Evolutionary conservation across 257 asterid genomes (phyloP), one percentile per base, ranked within the genome.

Genomic region (Primulina tabacum): DNA sequence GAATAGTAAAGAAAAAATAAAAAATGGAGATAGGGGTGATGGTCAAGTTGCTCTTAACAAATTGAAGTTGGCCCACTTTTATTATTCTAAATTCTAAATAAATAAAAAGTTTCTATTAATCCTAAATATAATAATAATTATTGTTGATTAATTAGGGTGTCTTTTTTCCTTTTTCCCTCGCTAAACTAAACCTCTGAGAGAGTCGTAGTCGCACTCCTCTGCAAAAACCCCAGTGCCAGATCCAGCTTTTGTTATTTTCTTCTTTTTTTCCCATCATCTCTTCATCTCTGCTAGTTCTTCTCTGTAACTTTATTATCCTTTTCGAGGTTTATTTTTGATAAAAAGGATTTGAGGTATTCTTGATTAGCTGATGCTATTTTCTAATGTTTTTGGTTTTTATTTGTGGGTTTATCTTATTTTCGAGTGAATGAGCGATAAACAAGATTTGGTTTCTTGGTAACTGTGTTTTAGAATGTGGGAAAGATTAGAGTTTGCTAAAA

Each of bases 221-320:
- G 78, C 76, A 63, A 72, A 50, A 80, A 73, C 79, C 81, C 87
- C 68, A 75, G 65, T 37, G 87, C 78, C 83, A 86, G 89, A 85
- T 88, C 95, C 95, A 79, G 79, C 85, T 79, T 71, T 71, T 62
- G 60, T 68, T 65, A 63, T n/a, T 59, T 37, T 62, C 60, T 37
- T 40, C 5, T 24, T 56, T 56, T 56, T 18, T 29, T 69, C 53
- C 62, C n/a, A 43, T 53, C 69, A 21, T 74, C 35, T 47, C 68
- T 53, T 16, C 6, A 18, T 33, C 29, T 24, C 29, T 56, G 59
- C 9, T 5, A 28, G 24, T 71, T 58, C 40, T 65, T 43, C 79
- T 56, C 34, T 53, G 33, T 47, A 30, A 67, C 67, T 73, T 34
- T 20, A 64, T 72, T 62, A 53, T 52, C 21, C 5, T 26, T 73